phyloP scores from a whole-genome alignment of 768 basidiomycete species.

The Leccinum subgranulosum region DNA sequence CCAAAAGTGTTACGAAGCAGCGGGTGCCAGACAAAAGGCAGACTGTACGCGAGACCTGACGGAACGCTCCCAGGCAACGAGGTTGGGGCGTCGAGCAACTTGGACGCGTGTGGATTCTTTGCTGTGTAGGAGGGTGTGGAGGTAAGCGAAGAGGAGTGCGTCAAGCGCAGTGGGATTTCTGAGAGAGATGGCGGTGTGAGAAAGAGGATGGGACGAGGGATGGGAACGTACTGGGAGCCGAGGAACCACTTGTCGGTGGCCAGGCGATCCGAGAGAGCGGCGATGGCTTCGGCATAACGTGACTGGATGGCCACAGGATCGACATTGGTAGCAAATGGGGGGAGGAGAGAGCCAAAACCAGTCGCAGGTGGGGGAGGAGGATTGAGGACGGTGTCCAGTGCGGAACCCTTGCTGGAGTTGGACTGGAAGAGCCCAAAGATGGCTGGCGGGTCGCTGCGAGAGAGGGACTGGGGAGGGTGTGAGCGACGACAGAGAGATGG shows the following conservation, averaged over 20 bases:
- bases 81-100: constrained; percentile 68
- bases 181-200: constrained; percentile 4
- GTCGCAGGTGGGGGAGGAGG: constrained; percentile 70
- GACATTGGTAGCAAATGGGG: constrained; percentile 57
- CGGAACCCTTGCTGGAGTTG: constrained; percentile 22
- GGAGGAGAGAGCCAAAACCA: constrained; percentile 63
- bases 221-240: constrained; percentile 56
- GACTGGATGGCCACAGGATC: constrained; percentile 47
- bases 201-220: background rate
- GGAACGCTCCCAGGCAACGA: constrained; percentile 75
- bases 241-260: constrained; percentile 82
- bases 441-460: constrained; percentile 44
- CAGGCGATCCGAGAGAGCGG: constrained; percentile 70
- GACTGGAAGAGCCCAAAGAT: constrained; percentile 42
- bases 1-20: constrained; percentile 3
- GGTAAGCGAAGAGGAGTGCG: constrained; percentile 78
- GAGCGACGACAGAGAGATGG: constrained; percentile 2
- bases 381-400: constrained; percentile 49
- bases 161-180: constrained; percentile 80
- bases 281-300: constrained; percentile 68
- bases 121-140: constrained; percentile 60
- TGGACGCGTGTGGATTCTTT: constrained; percentile 49
- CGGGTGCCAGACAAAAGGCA: constrained; percentile 38
- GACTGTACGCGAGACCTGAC: constrained; percentile 57
- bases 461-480: constrained; percentile 39